Evolutionary conservation across 2,329 filamentous ascomycete species (phyloP), one percentile per base, ranked within the genome.

Genomic region (Escovopsis weberi): DNA sequence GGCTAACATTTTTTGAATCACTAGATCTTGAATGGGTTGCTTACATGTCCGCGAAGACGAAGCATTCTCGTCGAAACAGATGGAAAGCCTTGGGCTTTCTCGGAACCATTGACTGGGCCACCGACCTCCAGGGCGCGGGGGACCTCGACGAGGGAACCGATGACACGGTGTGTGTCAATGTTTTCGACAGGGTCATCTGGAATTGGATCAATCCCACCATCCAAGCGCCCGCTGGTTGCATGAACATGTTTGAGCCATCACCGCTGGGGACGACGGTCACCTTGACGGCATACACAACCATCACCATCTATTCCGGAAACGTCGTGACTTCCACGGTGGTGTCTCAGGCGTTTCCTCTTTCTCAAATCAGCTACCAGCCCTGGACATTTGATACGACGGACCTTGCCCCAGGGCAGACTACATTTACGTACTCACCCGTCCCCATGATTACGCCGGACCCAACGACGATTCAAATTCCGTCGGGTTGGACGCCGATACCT

Each of bases 101-200:
- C 2, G 44, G 44, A 18, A 45, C 18, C 8, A 38, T 34, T 11
- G 44, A 45, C 33, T 45, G 44, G 44, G 44, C 44, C 37, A 33
- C 40, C 8, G 44, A 45, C 18, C 28, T 45, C 9, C 44, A 38
- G n/a, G n/a, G 18, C 3, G 42, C 39, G 4, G 36, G 38, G 11
- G 42, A 40, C 10, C n/a, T 26, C 4, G 26, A 32, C 26, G 38
- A 33, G 3, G 37, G 37, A 11, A 12, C 23, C 10, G 23, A 43
- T 19, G 26, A 37, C 5, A 18, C 37, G 4, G 33, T 23, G 11
- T 43, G 37, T 18, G 34, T 43, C 15, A 30, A 43, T 7, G 37
- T 43, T 6, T 43, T 40, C 36, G 42, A 40, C 32, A 30, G 36
- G n/a, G 40, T 43, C 26, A 43, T 43, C n/a, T 43, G 42, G 42